A percentile compares a stretch with the other conserved stretches of the same genome.
These are phyloP conservation scores for Hylodesmum podocarpum DNA, from an alignment of 306 rosid genomes.

Conservation along the genomic window DNA sequence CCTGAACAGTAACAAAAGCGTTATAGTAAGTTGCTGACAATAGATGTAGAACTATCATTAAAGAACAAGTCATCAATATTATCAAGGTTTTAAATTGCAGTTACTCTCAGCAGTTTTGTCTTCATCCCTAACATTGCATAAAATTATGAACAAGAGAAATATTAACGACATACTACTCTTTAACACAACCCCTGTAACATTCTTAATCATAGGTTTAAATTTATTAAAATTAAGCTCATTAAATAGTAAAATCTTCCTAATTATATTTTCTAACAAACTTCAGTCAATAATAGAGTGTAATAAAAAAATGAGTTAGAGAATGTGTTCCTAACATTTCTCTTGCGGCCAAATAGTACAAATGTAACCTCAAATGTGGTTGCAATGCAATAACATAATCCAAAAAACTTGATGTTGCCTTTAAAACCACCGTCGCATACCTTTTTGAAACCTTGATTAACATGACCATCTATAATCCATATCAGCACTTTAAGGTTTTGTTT, in stretches of 20 bases:
- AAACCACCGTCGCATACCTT: not conserved
- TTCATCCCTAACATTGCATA: not conserved
- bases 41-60: not conserved
- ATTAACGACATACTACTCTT: not conserved
- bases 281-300: not conserved
- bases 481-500: not conserved
- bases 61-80: not conserved
- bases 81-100: not conserved
- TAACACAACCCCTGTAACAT: too few species aligned
- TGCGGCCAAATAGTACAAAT: not conserved
- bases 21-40: not conserved
- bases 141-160: not conserved
- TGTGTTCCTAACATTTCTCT: not conserved
- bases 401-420: not conserved
- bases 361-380: not conserved
- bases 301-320: not conserved
- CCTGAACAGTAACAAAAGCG: constrained; percentile 40
- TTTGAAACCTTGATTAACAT: not conserved
- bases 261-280: not conserved
- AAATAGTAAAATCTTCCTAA: not conserved
- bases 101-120: not conserved
- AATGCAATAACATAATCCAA: not conserved
- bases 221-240: too few species aligned
- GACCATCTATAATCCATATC: not conserved
- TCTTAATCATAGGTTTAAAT: too few species aligned